Base-by-base conservation (phyloP, 805 yeast genomes). In the Zygosaccharomyces gambellarensis region DNA sequence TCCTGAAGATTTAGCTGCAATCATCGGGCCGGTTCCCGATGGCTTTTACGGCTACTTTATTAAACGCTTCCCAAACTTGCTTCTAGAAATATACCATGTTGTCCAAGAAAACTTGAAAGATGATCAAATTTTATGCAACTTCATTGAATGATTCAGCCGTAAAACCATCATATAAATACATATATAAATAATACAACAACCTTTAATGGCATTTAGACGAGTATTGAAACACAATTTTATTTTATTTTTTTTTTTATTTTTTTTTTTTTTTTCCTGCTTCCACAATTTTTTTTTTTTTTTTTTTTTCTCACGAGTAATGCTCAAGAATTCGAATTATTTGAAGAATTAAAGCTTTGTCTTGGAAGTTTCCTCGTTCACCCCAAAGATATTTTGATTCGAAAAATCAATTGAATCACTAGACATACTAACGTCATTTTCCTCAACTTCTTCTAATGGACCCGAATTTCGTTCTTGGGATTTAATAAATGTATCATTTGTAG, bases 41-140 rank as follows among this genome's bases (percentile, higher is more conserved):
- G 97, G 95, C 0, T 94, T 87, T 63, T 86, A 88, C 66, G 67
- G 72, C 39, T 94, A 87, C 64, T 94, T 89, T 68, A 80, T 81
- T 40, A 61, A 65, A 27, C 78, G 81, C 61, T 94, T 92, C 63
- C 99, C 99, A 1, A 74, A 76, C 47, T 67, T 94, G 58, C 68
- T 94, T 59, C 79, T 92, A 82, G 83, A 80, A 58, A 79, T 85
- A 7, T 90, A 88, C 68, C 71, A 72, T 46, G 74, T 87, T 54
- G 82, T 85, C 27, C 73, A 73, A 49, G 72, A 73, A 45, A 73
- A 82, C 51, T 65, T 89, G 55, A 70, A 68, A n/a, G 75, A 79
- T 22, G 96, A 90, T 58, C 86, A 80, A 49, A 75, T 78, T 22
- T 76, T 87, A 54, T 59, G 61, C 46, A 67, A 71, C 9, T 81